phyloP scores from a whole-genome alignment of 129 eudicot species.

The Lonicera japonica region DNA sequence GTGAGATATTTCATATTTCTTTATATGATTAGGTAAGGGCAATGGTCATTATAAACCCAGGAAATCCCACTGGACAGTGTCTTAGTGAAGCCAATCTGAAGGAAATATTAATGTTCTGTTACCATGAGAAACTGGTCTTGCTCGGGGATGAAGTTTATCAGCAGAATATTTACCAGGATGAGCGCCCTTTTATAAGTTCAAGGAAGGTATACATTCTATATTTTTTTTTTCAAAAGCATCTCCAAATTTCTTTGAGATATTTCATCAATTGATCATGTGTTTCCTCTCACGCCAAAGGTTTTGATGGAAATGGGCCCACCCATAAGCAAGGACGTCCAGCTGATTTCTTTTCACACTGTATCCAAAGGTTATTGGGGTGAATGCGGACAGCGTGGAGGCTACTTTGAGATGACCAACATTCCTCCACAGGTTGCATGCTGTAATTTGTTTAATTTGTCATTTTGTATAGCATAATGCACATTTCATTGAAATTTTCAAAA shows the following conservation, averaged over 20 bases:
- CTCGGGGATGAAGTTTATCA: slow-evolving; percentile 99
- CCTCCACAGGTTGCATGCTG: slow-evolving; percentile 61
- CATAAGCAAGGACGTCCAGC: slow-evolving; percentile 82
- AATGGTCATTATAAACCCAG: slow-evolving; percentile 99
- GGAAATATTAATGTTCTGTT: slow-evolving; percentile 63
- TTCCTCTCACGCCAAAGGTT: slow-evolving; percentile 40
- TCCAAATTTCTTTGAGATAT: not conserved
- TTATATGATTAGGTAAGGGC: slow-evolving; percentile 58
- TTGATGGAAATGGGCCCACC: slow-evolving; percentile 91
- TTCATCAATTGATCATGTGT: not conserved
- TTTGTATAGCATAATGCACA: not conserved
- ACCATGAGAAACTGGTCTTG: slow-evolving; percentile 73
- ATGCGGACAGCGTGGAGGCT: slow-evolving; percentile 98
- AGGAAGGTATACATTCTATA: slow-evolving; percentile 51
- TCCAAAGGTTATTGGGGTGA: slow-evolving; percentile 98
- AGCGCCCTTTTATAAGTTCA: slow-evolving; percentile 90
- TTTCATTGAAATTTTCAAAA: no score
- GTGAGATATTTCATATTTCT: not conserved
- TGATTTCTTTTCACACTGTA: slow-evolving; percentile 89
- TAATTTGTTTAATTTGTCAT: not conserved
- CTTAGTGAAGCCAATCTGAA: slow-evolving; percentile 73
- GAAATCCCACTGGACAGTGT: slow-evolving; percentile 98
- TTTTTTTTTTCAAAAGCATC: not conserved
- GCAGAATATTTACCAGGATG: slow-evolving; percentile 94
- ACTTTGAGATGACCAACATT: slow-evolving; percentile 98